Conservation (phyloP, 345 rosid species). For the Salix suchowensis region DNA sequence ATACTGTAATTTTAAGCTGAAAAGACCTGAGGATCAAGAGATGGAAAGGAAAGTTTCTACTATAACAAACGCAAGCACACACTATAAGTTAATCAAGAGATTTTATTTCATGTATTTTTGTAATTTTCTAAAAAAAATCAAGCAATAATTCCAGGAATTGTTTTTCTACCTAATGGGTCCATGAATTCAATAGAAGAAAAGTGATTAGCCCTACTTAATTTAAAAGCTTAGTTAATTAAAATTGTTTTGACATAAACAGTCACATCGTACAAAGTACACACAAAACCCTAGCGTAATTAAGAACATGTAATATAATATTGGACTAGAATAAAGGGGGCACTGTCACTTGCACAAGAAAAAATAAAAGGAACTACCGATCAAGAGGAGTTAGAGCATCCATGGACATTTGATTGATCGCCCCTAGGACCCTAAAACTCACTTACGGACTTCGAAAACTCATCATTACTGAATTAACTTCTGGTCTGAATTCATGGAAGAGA, state of each 20-base stretch:
- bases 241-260: neutral
- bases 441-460: conserved; percentile 4
- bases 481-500: conserved; percentile 17
- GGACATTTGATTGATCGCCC: conserved; percentile 29
- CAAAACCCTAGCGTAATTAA: neutral
- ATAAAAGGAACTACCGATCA: neutral
- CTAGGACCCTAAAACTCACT: conserved; percentile 11
- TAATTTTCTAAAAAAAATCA: neutral
- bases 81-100: neutral
- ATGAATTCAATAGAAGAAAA: neutral
- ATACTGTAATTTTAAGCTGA: neutral
- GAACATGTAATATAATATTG: neutral
- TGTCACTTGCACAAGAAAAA: neutral
- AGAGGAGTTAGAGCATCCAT: conserved; percentile 22
- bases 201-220: neutral
- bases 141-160: neutral
- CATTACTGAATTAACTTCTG: conserved; percentile 15
- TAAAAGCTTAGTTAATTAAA: neutral
- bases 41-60: neutral
- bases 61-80: no score
- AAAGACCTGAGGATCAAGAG: neutral
- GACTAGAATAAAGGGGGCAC: neutral
- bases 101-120: neutral
- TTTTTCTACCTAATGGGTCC: no score
- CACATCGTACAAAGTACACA: neutral